Evolutionary conservation across 345 rosid species (phyloP).

Genomic region (Isatis tinctoria): DNA sequence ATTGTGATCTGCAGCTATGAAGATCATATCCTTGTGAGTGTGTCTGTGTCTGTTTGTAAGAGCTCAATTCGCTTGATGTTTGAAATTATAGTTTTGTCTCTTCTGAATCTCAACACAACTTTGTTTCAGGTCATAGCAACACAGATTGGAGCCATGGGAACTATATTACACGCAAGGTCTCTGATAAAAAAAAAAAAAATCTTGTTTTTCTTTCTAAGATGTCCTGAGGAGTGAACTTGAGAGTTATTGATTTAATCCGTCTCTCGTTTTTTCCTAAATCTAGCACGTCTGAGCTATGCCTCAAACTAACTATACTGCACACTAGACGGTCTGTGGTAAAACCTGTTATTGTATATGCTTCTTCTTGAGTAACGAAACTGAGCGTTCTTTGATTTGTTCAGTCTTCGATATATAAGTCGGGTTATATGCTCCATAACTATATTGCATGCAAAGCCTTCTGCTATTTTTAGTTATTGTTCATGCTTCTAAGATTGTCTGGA

Average conservation of each 20-base stretch:
- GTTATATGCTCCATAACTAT: too few species aligned
- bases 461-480: background rate
- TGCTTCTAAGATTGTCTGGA: background rate
- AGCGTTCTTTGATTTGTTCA: background rate
- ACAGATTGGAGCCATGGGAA: slow-evolving; percentile 89
- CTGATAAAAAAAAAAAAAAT: background rate
- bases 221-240: background rate
- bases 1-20: slow-evolving; percentile 68
- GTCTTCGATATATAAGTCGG: too few species aligned
- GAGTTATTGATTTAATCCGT: background rate
- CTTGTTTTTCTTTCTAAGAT: background rate
- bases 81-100: background rate
- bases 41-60: background rate
- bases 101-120: slow-evolving; percentile 7
- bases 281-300: background rate
- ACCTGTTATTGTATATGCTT: background rate
- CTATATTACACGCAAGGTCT: slow-evolving; percentile 73
- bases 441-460: background rate
- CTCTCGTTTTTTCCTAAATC: background rate
- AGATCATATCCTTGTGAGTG: slow-evolving; percentile 79
- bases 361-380: background rate
- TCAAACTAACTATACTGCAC: background rate
- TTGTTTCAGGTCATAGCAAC: slow-evolving; percentile 71
- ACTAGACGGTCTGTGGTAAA: background rate
- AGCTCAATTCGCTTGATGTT: background rate